phyloP scores from a whole-genome alignment of 371 early-diverging fungal species.

The Rhizopus arrhizus region DNA sequence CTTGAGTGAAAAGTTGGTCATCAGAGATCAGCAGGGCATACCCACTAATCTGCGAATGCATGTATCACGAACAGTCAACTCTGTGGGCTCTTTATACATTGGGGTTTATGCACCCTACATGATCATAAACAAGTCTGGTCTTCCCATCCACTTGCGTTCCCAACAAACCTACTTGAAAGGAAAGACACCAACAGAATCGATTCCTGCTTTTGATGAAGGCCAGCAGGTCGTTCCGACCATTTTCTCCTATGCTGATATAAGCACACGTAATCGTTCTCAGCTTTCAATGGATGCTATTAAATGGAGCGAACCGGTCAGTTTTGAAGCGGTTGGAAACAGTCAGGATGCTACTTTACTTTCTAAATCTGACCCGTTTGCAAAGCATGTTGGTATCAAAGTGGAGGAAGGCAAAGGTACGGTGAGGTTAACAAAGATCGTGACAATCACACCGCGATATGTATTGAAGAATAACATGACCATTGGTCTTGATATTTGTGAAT shows the following conservation, averaged over 20 bases:
- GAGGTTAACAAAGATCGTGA: constrained; percentile 70
- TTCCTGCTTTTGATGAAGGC: constrained; percentile 29
- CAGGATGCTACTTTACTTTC: constrained; percentile 61
- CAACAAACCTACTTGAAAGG: constrained; percentile 15
- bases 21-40: constrained; percentile 46
- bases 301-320: constrained; percentile 80
- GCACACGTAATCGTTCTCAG: constrained; percentile 74
- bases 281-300: constrained; percentile 64
- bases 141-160: constrained; percentile 49
- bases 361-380: constrained; percentile 32
- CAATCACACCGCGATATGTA: constrained; percentile 82
- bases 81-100: constrained; percentile 34
- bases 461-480: constrained; percentile 73
- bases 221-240: constrained; percentile 60
- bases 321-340: constrained; percentile 82
- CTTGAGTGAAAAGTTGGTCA: constrained; percentile 21
- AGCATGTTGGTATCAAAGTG: constrained; percentile 71
- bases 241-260: constrained; percentile 79
- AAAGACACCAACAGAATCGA: constrained; percentile 17
- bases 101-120: constrained; percentile 56
- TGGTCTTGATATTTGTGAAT: constrained; percentile 64
- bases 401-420: constrained; percentile 67
- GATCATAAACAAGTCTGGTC: constrained; percentile 76
- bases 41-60: constrained; percentile 61
- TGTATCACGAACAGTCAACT: constrained; percentile 35